phyloP scores from a whole-genome alignment of 108 stramenopile genomes.

The Conticribra guillardii region DNA sequence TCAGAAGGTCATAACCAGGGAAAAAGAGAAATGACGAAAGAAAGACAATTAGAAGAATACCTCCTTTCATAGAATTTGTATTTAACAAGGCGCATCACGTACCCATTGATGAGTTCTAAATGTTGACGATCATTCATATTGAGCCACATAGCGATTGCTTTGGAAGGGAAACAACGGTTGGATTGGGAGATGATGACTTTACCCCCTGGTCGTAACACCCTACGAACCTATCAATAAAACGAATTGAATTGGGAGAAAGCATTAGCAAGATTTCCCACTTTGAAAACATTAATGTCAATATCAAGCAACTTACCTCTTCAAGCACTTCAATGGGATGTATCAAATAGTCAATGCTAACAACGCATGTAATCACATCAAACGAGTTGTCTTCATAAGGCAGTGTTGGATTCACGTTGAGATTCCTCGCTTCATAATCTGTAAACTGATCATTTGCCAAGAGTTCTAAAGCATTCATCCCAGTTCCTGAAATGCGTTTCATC shows the following conservation, averaged over 20 bases:
- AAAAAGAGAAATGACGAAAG: neutral
- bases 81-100: neutral
- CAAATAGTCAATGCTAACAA: slow-evolving; percentile 95
- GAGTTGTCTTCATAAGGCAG: slow-evolving; percentile 77
- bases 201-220: slow-evolving; percentile 92
- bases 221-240: slow-evolving; percentile 28
- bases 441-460: slow-evolving; percentile 92
- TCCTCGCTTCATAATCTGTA: slow-evolving; percentile 83
- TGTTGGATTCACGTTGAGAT: slow-evolving; percentile 86
- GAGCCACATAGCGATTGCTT: slow-evolving; percentile 94
- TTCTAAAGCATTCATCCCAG: slow-evolving; percentile 91
- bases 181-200: slow-evolving; percentile 91
- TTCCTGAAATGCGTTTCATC: slow-evolving; percentile 80
- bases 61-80: slow-evolving; percentile 4
- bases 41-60: neutral
- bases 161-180: slow-evolving; percentile 94
- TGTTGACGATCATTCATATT: slow-evolving; percentile 94
- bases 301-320: slow-evolving; percentile 86
- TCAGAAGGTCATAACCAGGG: neutral
- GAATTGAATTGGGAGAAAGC: neutral
- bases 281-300: too few relatives aligned
- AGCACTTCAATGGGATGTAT: slow-evolving; percentile 86
- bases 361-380: slow-evolving; percentile 95
- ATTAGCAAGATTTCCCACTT: neutral
- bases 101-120: slow-evolving; percentile 89